Conservation (phyloP, 176 grass and related monocot genomes). For the Musa troglodytarum region DNA sequence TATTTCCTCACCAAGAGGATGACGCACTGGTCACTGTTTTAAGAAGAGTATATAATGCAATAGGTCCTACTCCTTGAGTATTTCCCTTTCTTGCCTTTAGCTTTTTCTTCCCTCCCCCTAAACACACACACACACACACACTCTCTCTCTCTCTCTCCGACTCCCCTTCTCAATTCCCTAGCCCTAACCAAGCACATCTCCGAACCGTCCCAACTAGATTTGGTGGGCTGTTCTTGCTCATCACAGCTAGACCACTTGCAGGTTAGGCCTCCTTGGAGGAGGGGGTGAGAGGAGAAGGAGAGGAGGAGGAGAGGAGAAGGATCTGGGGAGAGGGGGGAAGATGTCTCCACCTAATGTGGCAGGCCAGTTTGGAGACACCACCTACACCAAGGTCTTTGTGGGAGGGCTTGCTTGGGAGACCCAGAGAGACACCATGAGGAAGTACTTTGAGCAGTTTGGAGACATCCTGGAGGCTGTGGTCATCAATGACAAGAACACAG, state of each 20-base stretch:
- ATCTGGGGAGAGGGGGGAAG: neutral
- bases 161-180: neutral
- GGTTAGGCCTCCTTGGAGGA: no score
- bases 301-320: neutral
- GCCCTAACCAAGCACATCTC: neutral
- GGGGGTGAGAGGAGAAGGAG: neutral
- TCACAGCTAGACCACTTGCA: no score
- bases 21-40: neutral
- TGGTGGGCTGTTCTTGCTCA: no score
- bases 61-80: neutral
- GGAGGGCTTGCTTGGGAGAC: conserved; percentile 18
- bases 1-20: no score
- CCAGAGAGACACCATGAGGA: conserved; percentile 19
- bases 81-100: neutral
- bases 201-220: no score
- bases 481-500: conserved; percentile 19
- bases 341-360: neutral
- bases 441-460: conserved; percentile 19
- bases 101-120: neutral
- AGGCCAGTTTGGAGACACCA: conserved; percentile 19
- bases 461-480: conserved; percentile 21
- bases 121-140: neutral
- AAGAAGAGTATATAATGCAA: neutral
- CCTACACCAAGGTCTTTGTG: conserved; percentile 22
- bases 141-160: neutral